Conservation (phyloP, 2,329 filamentous ascomycete genomes). For the Colletotrichum acutatum region DNA sequence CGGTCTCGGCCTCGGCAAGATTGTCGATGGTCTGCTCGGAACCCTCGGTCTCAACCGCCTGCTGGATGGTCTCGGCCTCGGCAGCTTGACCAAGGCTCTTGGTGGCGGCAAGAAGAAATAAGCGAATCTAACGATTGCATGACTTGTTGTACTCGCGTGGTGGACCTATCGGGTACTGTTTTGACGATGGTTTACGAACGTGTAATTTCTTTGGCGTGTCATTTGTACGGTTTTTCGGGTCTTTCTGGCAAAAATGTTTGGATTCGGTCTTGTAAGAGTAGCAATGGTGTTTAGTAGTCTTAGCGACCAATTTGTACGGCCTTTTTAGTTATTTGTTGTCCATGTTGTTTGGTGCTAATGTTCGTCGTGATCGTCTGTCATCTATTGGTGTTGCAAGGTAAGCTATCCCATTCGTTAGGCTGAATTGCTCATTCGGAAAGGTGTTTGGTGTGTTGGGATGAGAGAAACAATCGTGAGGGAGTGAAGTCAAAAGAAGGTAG, state of each 20-base stretch:
- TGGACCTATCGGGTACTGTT: not conserved
- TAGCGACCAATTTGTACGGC: constrained; percentile 20
- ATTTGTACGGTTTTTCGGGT: not conserved
- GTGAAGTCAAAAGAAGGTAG: not conserved
- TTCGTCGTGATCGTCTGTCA: not conserved
- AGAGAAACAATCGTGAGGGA: not conserved
- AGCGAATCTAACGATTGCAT: not conserved
- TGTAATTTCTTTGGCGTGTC: constrained; percentile 1
- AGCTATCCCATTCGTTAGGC: not conserved
- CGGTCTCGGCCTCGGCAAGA: constrained; percentile 82
- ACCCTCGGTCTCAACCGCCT: constrained; percentile 81
- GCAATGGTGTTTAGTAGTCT: not conserved
- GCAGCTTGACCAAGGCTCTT: constrained; percentile 53
- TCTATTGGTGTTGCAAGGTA: not conserved
- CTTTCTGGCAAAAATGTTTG: constrained; percentile 11
- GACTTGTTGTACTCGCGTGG: not conserved
- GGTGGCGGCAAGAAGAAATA: constrained; percentile 51
- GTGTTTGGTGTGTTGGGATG: not conserved
- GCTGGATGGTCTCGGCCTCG: constrained; percentile 78
- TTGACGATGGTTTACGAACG: not conserved
- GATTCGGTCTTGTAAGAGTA: constrained; percentile 26
- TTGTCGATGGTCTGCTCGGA: constrained; percentile 83
- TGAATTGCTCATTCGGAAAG: not conserved
- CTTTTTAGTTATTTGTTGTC: not conserved
- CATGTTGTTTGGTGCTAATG: not conserved